These are phyloP conservation scores for Aspergillus biplanus DNA, from an alignment of 495 filamentous ascomycete species.

Conservation along the genomic window DNA sequence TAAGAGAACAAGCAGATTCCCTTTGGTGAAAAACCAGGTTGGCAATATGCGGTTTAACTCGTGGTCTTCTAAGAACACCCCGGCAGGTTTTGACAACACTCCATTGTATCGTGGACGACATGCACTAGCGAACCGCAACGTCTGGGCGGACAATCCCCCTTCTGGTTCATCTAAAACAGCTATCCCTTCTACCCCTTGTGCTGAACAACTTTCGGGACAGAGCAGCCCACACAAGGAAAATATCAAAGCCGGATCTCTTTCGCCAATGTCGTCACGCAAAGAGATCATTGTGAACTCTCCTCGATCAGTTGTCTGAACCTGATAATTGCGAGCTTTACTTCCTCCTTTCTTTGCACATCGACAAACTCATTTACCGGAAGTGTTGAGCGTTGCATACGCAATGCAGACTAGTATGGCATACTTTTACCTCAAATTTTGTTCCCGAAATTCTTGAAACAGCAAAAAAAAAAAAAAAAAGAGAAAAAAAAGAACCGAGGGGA, in stretches of 20 bases:
- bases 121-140: conserved; percentile 30
- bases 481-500: neutral
- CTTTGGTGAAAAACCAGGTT: conserved; percentile 40
- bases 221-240: conserved; percentile 43
- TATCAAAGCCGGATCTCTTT: conserved; percentile 37
- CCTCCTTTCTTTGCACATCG: neutral
- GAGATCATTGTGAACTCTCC: conserved; percentile 33
- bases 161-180: conserved; percentile 38
- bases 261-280: conserved; percentile 40
- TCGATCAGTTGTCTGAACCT: conserved; percentile 25
- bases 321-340: neutral
- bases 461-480: conserved; percentile 1
- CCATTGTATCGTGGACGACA: conserved; percentile 33
- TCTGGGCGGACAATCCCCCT: conserved; percentile 37
- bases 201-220: conserved; percentile 29
- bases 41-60: conserved; percentile 35
- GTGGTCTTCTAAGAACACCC: conserved; percentile 35
- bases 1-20: conserved; percentile 38
- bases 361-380: neutral
- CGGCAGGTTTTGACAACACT: conserved; percentile 36
- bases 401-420: neutral
- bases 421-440: neutral
- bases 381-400: neutral
- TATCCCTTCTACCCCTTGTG: conserved; percentile 31
- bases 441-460: neutral